Percentiles rank a stretch among this genome's conserved stretches.
These are phyloP conservation scores for Cymbopogon flexuosus DNA, from an alignment of 202 grass and related monocot species.

Conservation along the genomic window DNA sequence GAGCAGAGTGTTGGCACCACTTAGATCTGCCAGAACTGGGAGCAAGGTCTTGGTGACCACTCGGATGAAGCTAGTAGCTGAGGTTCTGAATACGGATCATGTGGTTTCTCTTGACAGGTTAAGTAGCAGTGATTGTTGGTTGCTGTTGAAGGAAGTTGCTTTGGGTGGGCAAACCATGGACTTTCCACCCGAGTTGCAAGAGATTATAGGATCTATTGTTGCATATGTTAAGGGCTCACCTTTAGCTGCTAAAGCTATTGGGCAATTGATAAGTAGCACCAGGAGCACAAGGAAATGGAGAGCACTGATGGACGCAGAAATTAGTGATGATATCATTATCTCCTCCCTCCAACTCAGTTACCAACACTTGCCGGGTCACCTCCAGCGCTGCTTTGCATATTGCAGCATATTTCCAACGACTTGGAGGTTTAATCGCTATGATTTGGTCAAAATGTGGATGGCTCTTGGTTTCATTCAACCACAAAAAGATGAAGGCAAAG, in stretches of 20 bases:
- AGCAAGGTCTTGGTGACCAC: slow-evolving; percentile 41
- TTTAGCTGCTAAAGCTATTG: slow-evolving; percentile 27
- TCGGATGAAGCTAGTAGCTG: slow-evolving; percentile 28
- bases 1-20: slow-evolving; percentile 2
- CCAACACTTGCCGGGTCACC: slow-evolving; percentile 22
- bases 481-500: background rate
- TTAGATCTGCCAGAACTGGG: background rate
- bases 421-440: slow-evolving; percentile 24
- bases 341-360: slow-evolving; percentile 39
- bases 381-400: slow-evolving; percentile 43
- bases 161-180: background rate
- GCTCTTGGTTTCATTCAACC: slow-evolving; percentile 34
- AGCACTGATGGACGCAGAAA: background rate
- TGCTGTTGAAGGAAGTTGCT: slow-evolving; percentile 21
- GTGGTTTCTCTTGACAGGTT: background rate
- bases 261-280: slow-evolving; percentile 23
- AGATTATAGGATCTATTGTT: slow-evolving; percentile 10
- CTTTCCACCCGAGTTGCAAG: slow-evolving; percentile 22
- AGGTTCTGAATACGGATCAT: background rate
- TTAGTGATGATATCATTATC: slow-evolving; percentile 11
- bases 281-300: slow-evolving; percentile 27
- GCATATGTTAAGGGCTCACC: slow-evolving; percentile 26
- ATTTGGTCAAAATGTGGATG: slow-evolving; percentile 51
- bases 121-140: background rate
- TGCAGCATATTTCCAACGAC: slow-evolving; percentile 46